These are phyloP conservation scores for Fusarium clavum DNA, from an alignment of 2,329 filamentous ascomycete species.

Conservation along the genomic window DNA sequence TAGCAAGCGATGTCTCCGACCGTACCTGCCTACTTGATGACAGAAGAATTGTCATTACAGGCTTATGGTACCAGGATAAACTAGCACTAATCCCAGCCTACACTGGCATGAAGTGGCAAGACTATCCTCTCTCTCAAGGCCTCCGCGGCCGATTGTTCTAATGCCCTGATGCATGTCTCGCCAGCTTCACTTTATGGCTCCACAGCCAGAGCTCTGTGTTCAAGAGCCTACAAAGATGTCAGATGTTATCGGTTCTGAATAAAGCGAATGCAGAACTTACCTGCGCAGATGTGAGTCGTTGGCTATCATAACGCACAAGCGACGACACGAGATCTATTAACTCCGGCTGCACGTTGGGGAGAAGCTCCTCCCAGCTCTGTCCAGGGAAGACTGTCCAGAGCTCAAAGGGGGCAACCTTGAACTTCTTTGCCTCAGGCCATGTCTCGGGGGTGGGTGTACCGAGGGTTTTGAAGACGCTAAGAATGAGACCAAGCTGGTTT, in stretches of 20 bases:
- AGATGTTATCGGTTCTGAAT: neutral
- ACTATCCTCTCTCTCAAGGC: neutral
- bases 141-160: neutral
- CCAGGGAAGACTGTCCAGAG: conserved; percentile 83
- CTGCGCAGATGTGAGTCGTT: conserved; percentile 72
- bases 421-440: conserved; percentile 82
- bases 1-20: neutral
- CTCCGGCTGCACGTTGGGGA: conserved; percentile 68
- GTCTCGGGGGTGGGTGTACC: conserved; percentile 83
- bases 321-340: conserved; percentile 74
- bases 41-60: neutral
- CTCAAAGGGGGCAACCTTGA: conserved; percentile 84
- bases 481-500: conserved; percentile 89
- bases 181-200: neutral
- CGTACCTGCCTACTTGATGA: neutral
- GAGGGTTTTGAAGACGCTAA: conserved; percentile 91
- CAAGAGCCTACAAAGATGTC: conserved; percentile 38
- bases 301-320: conserved; percentile 79
- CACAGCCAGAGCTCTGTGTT: conserved; percentile 31
- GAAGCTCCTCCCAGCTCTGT: conserved; percentile 75
- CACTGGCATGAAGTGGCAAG: neutral
- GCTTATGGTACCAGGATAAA: neutral
- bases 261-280: conserved; percentile 37
- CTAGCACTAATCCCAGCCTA: neutral
- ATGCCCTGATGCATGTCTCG: neutral